Percentiles rank a stretch among this genome's conserved stretches.
Conservation (phyloP, 768 basidiomycete species). For the Boletus sp. region DNA sequence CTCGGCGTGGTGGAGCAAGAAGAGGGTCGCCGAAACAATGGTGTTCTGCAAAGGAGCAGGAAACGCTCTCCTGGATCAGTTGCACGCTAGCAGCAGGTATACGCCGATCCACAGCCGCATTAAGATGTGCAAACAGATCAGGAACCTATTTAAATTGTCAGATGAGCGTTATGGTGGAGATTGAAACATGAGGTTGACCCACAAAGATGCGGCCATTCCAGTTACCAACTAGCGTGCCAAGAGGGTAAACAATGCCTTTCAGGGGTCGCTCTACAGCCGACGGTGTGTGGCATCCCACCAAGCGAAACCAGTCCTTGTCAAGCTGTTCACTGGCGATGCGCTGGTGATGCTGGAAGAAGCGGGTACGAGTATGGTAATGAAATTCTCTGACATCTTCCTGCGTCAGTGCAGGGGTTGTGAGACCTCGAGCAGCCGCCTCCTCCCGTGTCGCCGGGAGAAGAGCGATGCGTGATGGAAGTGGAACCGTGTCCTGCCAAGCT, state of each 20-base stretch:
- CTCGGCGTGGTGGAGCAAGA: conserved; percentile 31
- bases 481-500: conserved; percentile 29
- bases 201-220: conserved; percentile 50
- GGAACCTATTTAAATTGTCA: conserved; percentile 21
- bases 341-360: conserved; percentile 20
- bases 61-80: conserved; percentile 37
- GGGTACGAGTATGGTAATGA: conserved; percentile 35
- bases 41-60: conserved; percentile 43
- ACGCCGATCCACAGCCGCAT: conserved; percentile 22
- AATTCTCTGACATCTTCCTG: conserved; percentile 42
- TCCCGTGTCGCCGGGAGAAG: conserved; percentile 36
- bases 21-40: conserved; percentile 43
- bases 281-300: conserved; percentile 41
- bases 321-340: conserved; percentile 29
- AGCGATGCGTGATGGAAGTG: conserved; percentile 21
- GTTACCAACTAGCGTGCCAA: conserved; percentile 41
- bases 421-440: conserved; percentile 29
- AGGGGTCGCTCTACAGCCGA: conserved; percentile 35
- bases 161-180: conserved; percentile 17
- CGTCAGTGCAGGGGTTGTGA: conserved; percentile 30
- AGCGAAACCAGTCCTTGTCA: conserved; percentile 49
- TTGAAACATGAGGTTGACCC: conserved; percentile 20
- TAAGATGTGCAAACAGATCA: conserved; percentile 24
- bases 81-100: conserved; percentile 18
- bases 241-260: conserved; percentile 40